Conservation (phyloP, 108 stramenopile genomes). For the Cyclostephanos tholiformis region DNA sequence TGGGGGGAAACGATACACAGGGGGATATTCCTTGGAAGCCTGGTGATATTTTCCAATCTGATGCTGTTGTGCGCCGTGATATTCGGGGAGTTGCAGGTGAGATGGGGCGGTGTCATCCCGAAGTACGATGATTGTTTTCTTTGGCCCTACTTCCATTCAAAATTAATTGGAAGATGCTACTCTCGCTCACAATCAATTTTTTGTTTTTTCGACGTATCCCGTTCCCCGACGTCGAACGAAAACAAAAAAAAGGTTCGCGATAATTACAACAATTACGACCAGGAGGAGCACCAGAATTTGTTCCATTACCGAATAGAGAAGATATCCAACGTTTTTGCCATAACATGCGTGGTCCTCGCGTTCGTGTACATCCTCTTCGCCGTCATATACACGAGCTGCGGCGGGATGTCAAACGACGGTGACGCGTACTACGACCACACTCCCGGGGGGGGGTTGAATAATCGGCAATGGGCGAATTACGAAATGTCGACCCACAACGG, state of each 20-base stretch:
- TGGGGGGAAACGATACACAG: slow-evolving; percentile 51
- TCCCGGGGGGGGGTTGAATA: slow-evolving; percentile 19
- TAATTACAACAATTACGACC: slow-evolving; percentile 53
- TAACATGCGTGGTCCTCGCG: slow-evolving; percentile 76
- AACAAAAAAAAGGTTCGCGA: slow-evolving; percentile 24
- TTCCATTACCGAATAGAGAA: slow-evolving; percentile 75
- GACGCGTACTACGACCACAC: slow-evolving; percentile 15
- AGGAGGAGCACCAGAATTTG: slow-evolving; percentile 40
- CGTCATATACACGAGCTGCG: slow-evolving; percentile 47
- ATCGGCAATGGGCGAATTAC: slow-evolving; percentile 24
- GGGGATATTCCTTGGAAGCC: slow-evolving; percentile 80
- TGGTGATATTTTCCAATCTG: slow-evolving; percentile 84
- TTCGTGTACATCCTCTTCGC: slow-evolving; percentile 79
- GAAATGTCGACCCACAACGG: slow-evolving; percentile 31
- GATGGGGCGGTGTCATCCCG: slow-evolving; percentile 8
- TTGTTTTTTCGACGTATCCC: background rate
- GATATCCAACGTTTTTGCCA: slow-evolving; percentile 76
- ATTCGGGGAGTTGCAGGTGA: slow-evolving; percentile 83
- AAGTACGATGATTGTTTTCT: background rate
- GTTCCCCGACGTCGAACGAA: background rate
- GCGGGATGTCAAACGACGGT: slow-evolving; percentile 35
- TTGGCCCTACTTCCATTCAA: background rate
- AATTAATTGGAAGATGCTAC: background rate
- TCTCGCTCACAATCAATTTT: background rate
- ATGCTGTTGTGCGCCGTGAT: slow-evolving; percentile 78